Conservation (phyloP, 257 asterid genomes). For the Thymus quinquecostatus region DNA sequence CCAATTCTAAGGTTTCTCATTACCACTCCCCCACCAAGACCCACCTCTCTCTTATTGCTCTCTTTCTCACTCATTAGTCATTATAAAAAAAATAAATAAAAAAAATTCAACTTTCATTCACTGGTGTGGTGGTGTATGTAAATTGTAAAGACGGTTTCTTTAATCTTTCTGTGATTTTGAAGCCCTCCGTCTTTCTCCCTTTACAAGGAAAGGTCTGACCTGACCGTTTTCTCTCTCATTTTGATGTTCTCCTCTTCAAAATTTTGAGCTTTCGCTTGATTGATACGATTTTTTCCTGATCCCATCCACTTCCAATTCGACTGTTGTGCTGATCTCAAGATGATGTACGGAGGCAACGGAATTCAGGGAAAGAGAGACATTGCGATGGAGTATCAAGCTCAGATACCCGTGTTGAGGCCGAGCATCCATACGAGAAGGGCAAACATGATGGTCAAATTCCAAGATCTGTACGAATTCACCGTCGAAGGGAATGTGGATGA, state of each 20-base stretch:
- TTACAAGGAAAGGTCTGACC: constrained; percentile 22
- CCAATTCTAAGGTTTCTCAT: constrained; percentile 20
- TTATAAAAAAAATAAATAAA: too few relatives aligned
- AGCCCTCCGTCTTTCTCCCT: constrained; percentile 5
- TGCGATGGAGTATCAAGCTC: constrained; percentile 69
- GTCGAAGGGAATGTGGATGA: constrained; percentile 99
- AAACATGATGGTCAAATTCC: constrained; percentile 86
- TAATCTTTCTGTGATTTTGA: constrained; percentile 23
- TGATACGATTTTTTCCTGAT: not conserved
- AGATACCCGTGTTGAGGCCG: constrained; percentile 77
- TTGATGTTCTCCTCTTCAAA: constrained; percentile 11
- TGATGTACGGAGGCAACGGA: constrained; percentile 63
- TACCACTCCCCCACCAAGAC: constrained; percentile 4
- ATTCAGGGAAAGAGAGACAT: constrained; percentile 61
- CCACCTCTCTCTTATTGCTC: constrained; percentile 13
- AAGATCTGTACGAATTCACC: constrained; percentile 89
- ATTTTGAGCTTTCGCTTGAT: not conserved
- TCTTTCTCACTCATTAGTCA: not conserved
- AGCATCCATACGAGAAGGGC: constrained; percentile 94
- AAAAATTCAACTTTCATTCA: not conserved
- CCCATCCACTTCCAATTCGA: not conserved
- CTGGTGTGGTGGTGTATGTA: not conserved
- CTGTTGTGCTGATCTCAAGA: constrained; percentile 5
- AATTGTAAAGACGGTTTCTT: constrained; percentile 9
- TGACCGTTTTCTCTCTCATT: not conserved